Percentiles rank a stretch among this genome's conserved stretches.
Evolutionary conservation across 805 yeast genomes (phyloP).

Genomic region (Candida golubevii): DNA sequence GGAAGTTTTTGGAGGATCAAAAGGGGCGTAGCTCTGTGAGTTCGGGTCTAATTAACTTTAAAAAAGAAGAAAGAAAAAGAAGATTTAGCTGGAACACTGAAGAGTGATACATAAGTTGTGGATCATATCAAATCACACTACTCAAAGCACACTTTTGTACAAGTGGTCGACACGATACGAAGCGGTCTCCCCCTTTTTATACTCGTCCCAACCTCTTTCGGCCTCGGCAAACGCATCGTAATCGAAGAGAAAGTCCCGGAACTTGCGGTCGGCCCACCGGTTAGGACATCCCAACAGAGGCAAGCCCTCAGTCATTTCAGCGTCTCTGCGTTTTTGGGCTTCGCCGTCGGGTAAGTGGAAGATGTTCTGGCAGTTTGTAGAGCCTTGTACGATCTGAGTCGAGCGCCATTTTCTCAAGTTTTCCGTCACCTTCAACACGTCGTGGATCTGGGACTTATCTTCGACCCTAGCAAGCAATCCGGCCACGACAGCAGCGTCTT

Average conservation of each 20-base stretch:
- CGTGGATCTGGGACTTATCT: constrained; percentile 18
- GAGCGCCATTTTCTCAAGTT: constrained; percentile 4
- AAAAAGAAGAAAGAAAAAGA: no score
- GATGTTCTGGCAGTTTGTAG: constrained; percentile 16
- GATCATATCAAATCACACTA: neutral
- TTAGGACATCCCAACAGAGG: constrained; percentile 20
- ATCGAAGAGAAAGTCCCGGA: constrained; percentile 24
- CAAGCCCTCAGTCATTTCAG: constrained; percentile 12
- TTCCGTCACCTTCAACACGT: constrained; percentile 10
- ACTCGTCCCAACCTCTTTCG: constrained; percentile 15
- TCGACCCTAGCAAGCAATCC: constrained; percentile 17
- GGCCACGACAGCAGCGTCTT: constrained; percentile 29
- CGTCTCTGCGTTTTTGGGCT: constrained; percentile 23
- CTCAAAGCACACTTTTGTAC: neutral
- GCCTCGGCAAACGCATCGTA: constrained; percentile 25
- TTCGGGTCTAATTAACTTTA: no score
- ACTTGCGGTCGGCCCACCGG: constrained; percentile 23
- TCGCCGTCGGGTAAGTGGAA: constrained; percentile 27
- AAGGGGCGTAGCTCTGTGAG: no score
- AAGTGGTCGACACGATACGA: neutral
- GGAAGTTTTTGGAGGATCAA: no score
- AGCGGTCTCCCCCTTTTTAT: neutral
- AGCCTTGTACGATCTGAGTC: constrained; percentile 7
- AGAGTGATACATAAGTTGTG: no score
- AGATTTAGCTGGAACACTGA: no score